Percentiles rank a stretch among this genome's conserved stretches.
Conservation (phyloP, 495 filamentous ascomycete genomes). For the Penicillium desertorum region DNA sequence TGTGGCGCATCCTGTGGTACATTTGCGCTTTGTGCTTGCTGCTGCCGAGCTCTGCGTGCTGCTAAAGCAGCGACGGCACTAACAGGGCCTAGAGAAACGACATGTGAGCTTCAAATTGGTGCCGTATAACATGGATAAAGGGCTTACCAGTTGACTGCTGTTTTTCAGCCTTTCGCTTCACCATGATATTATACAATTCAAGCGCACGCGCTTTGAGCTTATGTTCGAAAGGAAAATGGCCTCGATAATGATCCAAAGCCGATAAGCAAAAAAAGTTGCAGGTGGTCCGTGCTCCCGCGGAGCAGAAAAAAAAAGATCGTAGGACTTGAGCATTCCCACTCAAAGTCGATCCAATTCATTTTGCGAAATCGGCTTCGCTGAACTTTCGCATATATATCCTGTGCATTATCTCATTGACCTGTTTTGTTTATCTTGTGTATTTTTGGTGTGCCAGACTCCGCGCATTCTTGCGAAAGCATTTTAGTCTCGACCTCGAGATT, state of each 20-base stretch:
- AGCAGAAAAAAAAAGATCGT: conserved; percentile 47
- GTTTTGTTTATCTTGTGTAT: neutral
- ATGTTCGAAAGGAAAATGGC: conserved; percentile 5
- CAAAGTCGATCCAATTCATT: conserved; percentile 12
- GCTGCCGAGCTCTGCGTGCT: conserved; percentile 49
- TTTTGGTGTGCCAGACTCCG: neutral
- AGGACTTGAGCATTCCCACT: conserved; percentile 19
- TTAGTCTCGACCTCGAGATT: neutral
- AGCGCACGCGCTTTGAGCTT: neutral
- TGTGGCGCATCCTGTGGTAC: conserved; percentile 20
- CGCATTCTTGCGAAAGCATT: conserved; percentile 9
- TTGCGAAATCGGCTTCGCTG: neutral
- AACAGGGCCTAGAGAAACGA: conserved; percentile 34
- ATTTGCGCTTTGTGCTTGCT: conserved; percentile 31
- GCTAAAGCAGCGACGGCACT: conserved; percentile 49
- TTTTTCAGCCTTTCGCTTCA: conserved; percentile 51
- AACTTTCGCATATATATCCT: neutral
- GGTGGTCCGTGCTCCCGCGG: conserved; percentile 49
- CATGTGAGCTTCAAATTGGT: neutral
- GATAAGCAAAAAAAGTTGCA: conserved; percentile 40
- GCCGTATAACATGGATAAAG: neutral
- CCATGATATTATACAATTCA: conserved; percentile 14
- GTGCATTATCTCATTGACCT: neutral
- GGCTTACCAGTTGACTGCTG: conserved; percentile 37
- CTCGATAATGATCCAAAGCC: conserved; percentile 26